Percentiles rank a stretch among this genome's conserved stretches.
These are phyloP conservation scores for Speleostelium caveatum DNA, from an alignment of 78 protist genomes.

Conservation along the genomic window DNA sequence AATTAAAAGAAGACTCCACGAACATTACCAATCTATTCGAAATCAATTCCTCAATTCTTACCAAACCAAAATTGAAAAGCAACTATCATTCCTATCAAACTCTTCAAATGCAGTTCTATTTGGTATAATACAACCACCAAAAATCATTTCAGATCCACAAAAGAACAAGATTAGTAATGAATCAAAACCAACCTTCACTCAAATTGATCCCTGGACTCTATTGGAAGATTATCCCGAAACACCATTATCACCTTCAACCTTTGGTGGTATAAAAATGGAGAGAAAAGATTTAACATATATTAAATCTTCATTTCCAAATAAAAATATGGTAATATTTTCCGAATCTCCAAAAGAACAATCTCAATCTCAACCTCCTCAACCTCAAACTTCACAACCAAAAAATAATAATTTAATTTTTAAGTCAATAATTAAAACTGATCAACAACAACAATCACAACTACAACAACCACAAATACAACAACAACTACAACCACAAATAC, in stretches of 20 bases:
- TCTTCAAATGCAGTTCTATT: background rate
- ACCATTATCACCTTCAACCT: constrained; percentile 47
- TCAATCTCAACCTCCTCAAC: background rate
- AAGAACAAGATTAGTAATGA: too few species aligned
- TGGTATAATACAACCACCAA: constrained; percentile 44
- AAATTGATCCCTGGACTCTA: constrained; percentile 67
- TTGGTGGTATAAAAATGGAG: constrained; percentile 69
- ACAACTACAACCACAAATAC: background rate
- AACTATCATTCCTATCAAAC: constrained; percentile 42
- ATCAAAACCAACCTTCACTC: constrained; percentile 37
- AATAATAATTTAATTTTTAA: background rate
- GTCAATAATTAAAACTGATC: background rate
- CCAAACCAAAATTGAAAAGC: constrained; percentile 28
- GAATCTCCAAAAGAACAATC: background rate
- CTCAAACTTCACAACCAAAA: background rate
- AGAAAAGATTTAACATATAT: constrained; percentile 58
- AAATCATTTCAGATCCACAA: background rate
- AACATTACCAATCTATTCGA: constrained; percentile 43
- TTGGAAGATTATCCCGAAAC: constrained; percentile 68
- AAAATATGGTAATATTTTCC: background rate
- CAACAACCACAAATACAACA: background rate
- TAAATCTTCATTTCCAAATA: constrained; percentile 56
- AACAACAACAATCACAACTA: background rate
- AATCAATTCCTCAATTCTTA: background rate
- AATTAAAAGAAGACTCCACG: constrained; percentile 43